Base-by-base conservation (phyloP, 2,329 filamentous ascomycete species). In the Diaporthe nobilis region DNA sequence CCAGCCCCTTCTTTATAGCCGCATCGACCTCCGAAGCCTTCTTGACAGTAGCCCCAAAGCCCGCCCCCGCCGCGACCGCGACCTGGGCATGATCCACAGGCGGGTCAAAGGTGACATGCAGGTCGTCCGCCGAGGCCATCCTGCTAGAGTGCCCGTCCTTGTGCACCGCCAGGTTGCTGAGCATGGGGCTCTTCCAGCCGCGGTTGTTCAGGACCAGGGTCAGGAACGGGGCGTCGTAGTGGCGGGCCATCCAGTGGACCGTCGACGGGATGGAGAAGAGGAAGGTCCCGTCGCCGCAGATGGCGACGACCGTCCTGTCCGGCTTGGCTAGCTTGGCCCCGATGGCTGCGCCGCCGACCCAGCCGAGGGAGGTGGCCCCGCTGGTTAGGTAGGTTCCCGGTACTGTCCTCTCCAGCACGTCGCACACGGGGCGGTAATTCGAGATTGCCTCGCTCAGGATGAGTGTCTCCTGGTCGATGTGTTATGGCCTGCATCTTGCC, bases 401-500 rank as follows among this genome's bases (percentile, higher is more conserved):
- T 0, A 49, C 0, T 49, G 47, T 49, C 4, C 47, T 49, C 47
- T 49, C 47, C 20, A 49, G 47, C 20, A 49, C 47, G 20, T 49
- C 47, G 7, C 47, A 49, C 3, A 49, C 47, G 47, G 47, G 47
- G 47, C 47, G 22, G 47, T 49, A 49, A n/a, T 49, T 49, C 4
- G 47, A 49, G 47, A 49, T 49, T 49, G 47, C 47, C 47, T 49
- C 47, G 20, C 47, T 49, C 9, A 49, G 17, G 2, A 49, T 22
- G 47, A 49, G 17, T 4, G 47, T 49, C 17, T 49, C 20, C 17
- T 22, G 20, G 47, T 49, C 47, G 47, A 49, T 49, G 47, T 49
- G 47, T n/a, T 49, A 82, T 80, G 42, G 79, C 79, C 0, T 77
- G 77, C 0, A 79, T 78, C 49, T 78, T 78, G 9, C 13, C 78